Base-by-base conservation (phyloP, 768 basidiomycete species). In the Cytidiella melzeri region DNA sequence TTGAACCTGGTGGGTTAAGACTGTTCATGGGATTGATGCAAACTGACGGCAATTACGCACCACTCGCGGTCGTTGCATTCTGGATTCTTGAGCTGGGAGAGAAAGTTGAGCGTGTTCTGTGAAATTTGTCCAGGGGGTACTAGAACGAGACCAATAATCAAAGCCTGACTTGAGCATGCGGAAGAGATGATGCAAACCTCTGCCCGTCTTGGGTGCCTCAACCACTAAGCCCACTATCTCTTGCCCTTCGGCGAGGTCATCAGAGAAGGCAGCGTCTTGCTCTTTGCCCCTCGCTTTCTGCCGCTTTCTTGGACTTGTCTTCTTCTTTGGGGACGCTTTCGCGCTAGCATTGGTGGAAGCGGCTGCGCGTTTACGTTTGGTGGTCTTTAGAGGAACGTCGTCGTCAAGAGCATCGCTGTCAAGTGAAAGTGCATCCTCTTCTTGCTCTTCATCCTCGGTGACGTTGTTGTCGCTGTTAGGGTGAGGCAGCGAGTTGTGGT, bases 91-190 rank as follows among this genome's bases (percentile, higher is more conserved):
- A 96, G 70, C 21, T 84, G 73, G 6, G 56, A 67, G 48, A 94
- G 64, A 62, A 96, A 96, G 59, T 89, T 69, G 28, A 97, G 65
- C 3, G 87, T 90, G 55, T 96, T 94, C 57, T 82, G 73, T 1
- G 92, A 94, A 60, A 96, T 80, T 64, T 82, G 81, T 9, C 92
- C 93, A 10, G 90, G 77, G 0, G 91, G 85, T 0, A 91, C 92
- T 88, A 54, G 15, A 26, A 41, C 19, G 43, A 5, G 9, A 15
- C 42, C 21, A n/a, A n/a, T n/a, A n/a, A n/a, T 25, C 9, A 41
- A 36, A 18, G 18, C 9, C 24, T 7, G 26, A 10, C 28, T 26
- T 23, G 24, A 37, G 18, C 11, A 24, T n/a, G 7, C 11, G 10
- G 24, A 30, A 27, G 10, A 50, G n/a, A 26, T 18, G n/a, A 55